Evolutionary conservation across 2,329 filamentous ascomycete genomes (phyloP).

Genomic region (Epichloe coenophiala): DNA sequence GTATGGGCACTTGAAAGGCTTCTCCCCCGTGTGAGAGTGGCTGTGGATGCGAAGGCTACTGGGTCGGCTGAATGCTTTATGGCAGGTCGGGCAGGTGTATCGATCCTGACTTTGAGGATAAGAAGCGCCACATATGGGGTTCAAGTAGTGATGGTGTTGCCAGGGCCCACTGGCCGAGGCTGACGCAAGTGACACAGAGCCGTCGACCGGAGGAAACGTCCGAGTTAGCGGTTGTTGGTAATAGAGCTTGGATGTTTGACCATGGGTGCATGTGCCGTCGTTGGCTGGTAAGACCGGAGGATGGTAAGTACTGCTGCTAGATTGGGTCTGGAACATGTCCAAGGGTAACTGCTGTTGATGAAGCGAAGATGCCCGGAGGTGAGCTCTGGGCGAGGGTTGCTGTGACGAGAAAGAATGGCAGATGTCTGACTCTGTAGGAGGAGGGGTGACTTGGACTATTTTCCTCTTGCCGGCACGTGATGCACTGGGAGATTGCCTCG

Average conservation of each 20-base stretch:
- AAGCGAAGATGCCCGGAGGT: constrained; percentile 1
- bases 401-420: constrained; percentile 31
- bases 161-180: constrained; percentile 54
- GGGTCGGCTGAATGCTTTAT: constrained; percentile 91
- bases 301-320: constrained; percentile 42
- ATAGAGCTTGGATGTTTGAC: constrained; percentile 43
- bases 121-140: constrained; percentile 62
- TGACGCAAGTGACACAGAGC: constrained; percentile 34
- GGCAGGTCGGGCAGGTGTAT: constrained; percentile 94
- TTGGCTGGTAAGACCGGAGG: constrained; percentile 28
- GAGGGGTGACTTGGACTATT: constrained; percentile 46
- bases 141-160: constrained; percentile 87
- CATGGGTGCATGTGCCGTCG: constrained; percentile 30
- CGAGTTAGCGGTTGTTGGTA: constrained; percentile 53
- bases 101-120: constrained; percentile 91
- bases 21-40: constrained; percentile 98
- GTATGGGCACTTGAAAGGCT: constrained; percentile 95
- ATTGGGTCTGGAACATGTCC: constrained; percentile 28
- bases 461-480: constrained; percentile 37
- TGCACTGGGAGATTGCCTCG: constrained; percentile 37
- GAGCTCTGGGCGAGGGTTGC: constrained; percentile 14
- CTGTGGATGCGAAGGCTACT: constrained; percentile 94
- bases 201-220: constrained; percentile 44
- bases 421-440: constrained; percentile 37
- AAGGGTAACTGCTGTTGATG: constrained; percentile 31